Conservation (phyloP, 75 land plant genomes). For the Cryptomeria japonica region DNA sequence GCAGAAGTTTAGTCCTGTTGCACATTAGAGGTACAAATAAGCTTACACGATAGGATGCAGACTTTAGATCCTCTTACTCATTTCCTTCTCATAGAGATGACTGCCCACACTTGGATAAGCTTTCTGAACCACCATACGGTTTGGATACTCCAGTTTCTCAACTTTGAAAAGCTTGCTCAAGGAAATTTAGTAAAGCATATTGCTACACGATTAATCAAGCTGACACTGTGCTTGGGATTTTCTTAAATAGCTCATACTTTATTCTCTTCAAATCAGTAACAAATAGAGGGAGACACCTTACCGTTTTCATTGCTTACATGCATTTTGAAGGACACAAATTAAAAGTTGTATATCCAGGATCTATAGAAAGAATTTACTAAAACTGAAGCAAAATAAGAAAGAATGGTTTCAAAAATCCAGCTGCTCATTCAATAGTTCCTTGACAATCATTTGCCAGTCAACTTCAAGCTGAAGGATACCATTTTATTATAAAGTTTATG, state of each 20-base stretch:
- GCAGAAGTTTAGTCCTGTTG: slow-evolving; percentile 95
- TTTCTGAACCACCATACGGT: slow-evolving; percentile 31
- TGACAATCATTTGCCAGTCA: no score
- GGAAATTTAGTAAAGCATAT: slow-evolving; percentile 26
- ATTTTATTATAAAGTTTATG: no score
- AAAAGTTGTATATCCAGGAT: no score
- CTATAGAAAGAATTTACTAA: no score
- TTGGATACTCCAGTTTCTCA: slow-evolving; percentile 79
- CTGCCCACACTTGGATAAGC: slow-evolving; percentile 49
- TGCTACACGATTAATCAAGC: neutral
- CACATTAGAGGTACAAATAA: slow-evolving; percentile 97
- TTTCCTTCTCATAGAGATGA: slow-evolving; percentile 75
- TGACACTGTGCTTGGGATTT: neutral
- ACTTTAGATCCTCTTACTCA: slow-evolving; percentile 56
- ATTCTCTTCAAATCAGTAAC: neutral
- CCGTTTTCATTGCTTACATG: no score
- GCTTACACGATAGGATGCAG: slow-evolving; percentile 35
- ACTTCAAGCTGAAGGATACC: no score
- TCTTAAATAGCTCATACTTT: neutral
- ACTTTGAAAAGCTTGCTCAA: slow-evolving; percentile 62
- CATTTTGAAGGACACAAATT: no score
- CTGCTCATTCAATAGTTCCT: no score
- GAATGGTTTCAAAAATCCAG: no score
- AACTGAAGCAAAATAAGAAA: no score
- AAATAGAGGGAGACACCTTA: no score